Conservation (phyloP, 345 rosid species). For the Lepidium africanum region DNA sequence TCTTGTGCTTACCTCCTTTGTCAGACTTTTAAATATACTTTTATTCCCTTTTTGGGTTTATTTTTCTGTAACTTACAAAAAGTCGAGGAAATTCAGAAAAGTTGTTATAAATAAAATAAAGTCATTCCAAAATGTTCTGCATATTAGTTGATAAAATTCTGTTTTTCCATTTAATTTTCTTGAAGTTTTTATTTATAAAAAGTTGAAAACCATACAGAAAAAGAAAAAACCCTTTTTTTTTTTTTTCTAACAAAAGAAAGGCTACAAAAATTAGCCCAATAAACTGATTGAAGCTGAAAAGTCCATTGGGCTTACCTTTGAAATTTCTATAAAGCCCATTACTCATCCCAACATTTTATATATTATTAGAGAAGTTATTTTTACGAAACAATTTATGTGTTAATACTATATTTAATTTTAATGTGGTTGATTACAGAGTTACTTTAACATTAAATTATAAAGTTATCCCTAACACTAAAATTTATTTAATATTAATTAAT, state of each 20-base stretch:
- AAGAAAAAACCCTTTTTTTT: background rate
- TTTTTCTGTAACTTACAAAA: background rate
- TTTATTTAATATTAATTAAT: too few species aligned
- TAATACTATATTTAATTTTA: too few species aligned
- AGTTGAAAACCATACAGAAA: too few species aligned
- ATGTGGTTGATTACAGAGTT: too few species aligned
- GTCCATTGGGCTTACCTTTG: constrained; percentile 2
- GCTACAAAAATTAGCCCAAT: background rate
- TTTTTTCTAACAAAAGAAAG: background rate
- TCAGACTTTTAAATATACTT: constrained; percentile 6
- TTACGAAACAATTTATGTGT: too few species aligned
- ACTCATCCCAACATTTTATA: too few species aligned
- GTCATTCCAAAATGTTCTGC: background rate
- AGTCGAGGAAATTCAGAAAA: background rate
- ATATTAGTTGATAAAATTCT: background rate
- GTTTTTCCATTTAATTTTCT: background rate
- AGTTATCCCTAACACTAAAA: too few species aligned
- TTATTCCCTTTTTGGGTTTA: constrained; percentile 22
- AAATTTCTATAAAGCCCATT: background rate
- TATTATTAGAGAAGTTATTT: too few species aligned
- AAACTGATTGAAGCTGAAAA: background rate
- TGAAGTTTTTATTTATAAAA: too few species aligned
- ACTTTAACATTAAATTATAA: too few species aligned
- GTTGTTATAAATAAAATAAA: background rate
- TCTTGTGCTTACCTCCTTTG: constrained; percentile 10